Evolutionary conservation across 331 rosid genomes (phyloP).

Genomic region (Pyrus hybrid): DNA sequence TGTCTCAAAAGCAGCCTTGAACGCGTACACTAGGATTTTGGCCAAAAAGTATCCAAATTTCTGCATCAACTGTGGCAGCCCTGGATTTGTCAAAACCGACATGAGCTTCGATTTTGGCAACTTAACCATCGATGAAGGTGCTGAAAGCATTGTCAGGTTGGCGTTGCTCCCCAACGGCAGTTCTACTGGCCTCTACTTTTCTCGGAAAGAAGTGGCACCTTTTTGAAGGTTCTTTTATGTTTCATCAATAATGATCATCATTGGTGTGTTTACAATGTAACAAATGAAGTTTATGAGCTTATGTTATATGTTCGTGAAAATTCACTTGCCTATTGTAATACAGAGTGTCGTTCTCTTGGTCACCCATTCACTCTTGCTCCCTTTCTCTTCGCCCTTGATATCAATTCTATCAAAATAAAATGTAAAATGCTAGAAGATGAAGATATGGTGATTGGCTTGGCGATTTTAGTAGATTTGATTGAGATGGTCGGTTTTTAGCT

Average conservation of each 20-base stretch:
- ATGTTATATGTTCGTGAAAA: too few species aligned
- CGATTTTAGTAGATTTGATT: too few species aligned
- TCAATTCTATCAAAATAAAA: too few species aligned
- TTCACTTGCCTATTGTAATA: too few species aligned
- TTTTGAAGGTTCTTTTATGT: not conserved
- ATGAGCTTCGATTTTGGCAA: constrained; percentile 3
- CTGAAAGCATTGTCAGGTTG: constrained; percentile 21
- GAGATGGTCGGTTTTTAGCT: too few species aligned
- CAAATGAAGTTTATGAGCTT: too few species aligned
- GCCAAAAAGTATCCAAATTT: constrained; percentile 27
- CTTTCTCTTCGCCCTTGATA: too few species aligned
- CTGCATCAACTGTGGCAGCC: constrained; percentile 32
- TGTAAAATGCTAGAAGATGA: too few species aligned
- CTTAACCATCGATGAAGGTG: constrained; percentile 40
- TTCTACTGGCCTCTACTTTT: constrained; percentile 34
- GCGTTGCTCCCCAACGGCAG: constrained; percentile 23
- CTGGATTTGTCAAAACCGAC: constrained; percentile 20
- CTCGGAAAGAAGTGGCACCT: not conserved
- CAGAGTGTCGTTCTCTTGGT: too few species aligned
- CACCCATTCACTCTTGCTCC: too few species aligned
- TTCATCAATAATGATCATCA: not conserved
- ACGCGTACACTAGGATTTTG: constrained; percentile 35
- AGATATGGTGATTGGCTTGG: too few species aligned
- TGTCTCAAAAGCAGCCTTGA: constrained; percentile 24
- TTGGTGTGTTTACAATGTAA: too few species aligned